phyloP scores from a whole-genome alignment of 2,329 filamentous ascomycete genomes.

The Talaromyces amestolkiae region DNA sequence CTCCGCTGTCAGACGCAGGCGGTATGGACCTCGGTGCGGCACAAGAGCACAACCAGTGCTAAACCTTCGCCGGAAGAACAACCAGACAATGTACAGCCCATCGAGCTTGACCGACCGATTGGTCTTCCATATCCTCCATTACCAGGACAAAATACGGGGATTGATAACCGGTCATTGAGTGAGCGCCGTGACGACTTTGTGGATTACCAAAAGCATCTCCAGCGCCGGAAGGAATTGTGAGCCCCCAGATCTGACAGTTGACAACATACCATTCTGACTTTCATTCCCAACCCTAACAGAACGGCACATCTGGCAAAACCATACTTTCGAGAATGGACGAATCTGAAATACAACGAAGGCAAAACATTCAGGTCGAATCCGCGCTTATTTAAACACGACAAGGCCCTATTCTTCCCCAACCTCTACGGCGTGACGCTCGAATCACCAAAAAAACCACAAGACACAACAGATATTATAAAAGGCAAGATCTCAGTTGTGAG shows the following conservation, averaged over 20 bases:
- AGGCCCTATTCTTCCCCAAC: conserved; percentile 91
- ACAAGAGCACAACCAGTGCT: conserved; percentile 20
- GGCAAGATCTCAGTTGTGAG: conserved; percentile 76
- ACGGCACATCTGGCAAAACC: conserved; percentile 76
- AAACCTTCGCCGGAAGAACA: conserved; percentile 11
- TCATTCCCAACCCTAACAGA: conserved; percentile 40
- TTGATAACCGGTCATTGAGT: conserved; percentile 64
- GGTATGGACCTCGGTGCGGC: conserved; percentile 25
- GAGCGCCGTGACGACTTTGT: conserved; percentile 77
- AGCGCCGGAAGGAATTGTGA: conserved; percentile 72
- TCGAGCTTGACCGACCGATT: conserved; percentile 68
- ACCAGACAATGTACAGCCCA: conserved; percentile 50
- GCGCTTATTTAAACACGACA: conserved; percentile 76
- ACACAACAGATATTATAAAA: conserved; percentile 73
- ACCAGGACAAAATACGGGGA: conserved; percentile 76
- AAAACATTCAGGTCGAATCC: conserved; percentile 89
- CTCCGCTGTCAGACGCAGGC: conserved; percentile 38
- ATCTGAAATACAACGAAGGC: conserved; percentile 76
- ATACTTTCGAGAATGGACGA: conserved; percentile 94
- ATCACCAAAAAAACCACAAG: conserved; percentile 53
- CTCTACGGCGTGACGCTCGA: conserved; percentile 74
- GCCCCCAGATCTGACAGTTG: conserved; percentile 21
- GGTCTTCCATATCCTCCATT: conserved; percentile 72
- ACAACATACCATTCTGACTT: background rate
- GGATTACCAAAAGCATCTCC: conserved; percentile 79